These are phyloP conservation scores for Pisolithus orientalis DNA, from an alignment of 768 basidiomycete species.

Conservation along the genomic window DNA sequence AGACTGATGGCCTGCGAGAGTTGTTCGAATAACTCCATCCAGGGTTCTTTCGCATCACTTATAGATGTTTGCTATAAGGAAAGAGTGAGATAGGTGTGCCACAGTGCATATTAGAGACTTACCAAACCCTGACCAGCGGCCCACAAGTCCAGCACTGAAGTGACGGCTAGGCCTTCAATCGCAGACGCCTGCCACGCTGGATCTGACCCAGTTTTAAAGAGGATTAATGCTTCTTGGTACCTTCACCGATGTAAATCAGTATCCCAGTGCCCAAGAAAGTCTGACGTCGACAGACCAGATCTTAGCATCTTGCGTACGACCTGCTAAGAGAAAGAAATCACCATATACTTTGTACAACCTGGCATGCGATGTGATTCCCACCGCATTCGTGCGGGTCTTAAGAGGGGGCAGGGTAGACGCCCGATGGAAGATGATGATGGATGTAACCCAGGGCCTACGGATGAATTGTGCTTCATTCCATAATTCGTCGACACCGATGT, in stretches of 20 bases:
- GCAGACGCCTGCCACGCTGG: slow-evolving; percentile 85
- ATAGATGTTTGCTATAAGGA: slow-evolving; percentile 47
- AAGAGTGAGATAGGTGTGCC: slow-evolving; percentile 1
- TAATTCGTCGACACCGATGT: slow-evolving; percentile 21
- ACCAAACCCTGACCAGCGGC: slow-evolving; percentile 66
- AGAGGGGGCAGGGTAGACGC: slow-evolving; percentile 42
- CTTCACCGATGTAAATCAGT: slow-evolving; percentile 34
- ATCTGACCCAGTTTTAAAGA: slow-evolving; percentile 74
- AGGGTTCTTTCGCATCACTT: slow-evolving; percentile 56
- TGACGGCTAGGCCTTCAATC: slow-evolving; percentile 78
- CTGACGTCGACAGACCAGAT: slow-evolving; percentile 53
- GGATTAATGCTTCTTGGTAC: slow-evolving; percentile 78
- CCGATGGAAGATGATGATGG: slow-evolving; percentile 32
- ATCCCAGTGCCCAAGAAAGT: slow-evolving; percentile 3
- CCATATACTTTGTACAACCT: slow-evolving; percentile 83
- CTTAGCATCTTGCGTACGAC: slow-evolving; percentile 75
- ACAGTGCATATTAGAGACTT: slow-evolving; percentile 24
- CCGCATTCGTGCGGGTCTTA: slow-evolving; percentile 58
- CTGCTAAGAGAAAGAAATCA: slow-evolving; percentile 83
- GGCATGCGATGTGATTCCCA: slow-evolving; percentile 75
- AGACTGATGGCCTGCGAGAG: slow-evolving; percentile 54
- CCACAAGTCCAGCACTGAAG: slow-evolving; percentile 82
- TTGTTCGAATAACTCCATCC: slow-evolving; percentile 71
- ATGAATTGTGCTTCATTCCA: slow-evolving; percentile 49
- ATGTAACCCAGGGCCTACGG: slow-evolving; percentile 31